Conservation (phyloP, 2,329 filamentous ascomycete species). For the Emmonsiellopsis sp. region DNA sequence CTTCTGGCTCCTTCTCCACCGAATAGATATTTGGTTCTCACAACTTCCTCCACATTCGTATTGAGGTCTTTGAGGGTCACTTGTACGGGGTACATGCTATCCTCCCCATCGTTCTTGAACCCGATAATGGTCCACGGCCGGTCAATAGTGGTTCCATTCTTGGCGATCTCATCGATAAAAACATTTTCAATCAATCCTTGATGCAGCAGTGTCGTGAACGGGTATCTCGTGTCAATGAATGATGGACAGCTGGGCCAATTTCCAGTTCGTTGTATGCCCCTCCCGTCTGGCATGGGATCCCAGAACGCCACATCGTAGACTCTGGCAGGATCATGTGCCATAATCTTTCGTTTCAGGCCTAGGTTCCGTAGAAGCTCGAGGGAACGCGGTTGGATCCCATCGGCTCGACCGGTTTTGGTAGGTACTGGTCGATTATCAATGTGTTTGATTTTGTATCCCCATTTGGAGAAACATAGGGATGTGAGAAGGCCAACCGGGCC, state of each 20-base stretch:
- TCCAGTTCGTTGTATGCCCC: constrained; percentile 52
- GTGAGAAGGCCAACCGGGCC: constrained; percentile 83
- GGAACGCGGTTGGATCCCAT: constrained; percentile 36
- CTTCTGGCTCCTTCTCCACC: constrained; percentile 63
- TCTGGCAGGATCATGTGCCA: constrained; percentile 58
- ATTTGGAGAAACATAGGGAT: constrained; percentile 77
- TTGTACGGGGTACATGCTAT: constrained; percentile 56
- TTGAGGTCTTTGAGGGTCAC: constrained; percentile 48
- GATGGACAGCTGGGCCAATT: constrained; percentile 81
- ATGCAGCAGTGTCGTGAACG: constrained; percentile 62
- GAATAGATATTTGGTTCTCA: constrained; percentile 62
- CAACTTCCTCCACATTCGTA: constrained; percentile 27
- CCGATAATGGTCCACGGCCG: constrained; percentile 54
- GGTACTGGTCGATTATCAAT: constrained; percentile 40
- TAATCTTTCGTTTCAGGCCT: constrained; percentile 31
- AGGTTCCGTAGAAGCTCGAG: constrained; percentile 36
- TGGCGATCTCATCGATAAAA: constrained; percentile 56
- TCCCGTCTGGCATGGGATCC: constrained; percentile 45
- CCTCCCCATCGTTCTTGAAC: constrained; percentile 55
- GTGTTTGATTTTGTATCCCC: constrained; percentile 93
- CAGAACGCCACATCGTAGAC: constrained; percentile 66
- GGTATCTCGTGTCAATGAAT: constrained; percentile 61
- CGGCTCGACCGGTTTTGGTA: constrained; percentile 35
- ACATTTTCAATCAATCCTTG: constrained; percentile 66
- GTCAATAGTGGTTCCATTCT: constrained; percentile 48